phyloP scores from a whole-genome alignment of 768 basidiomycete species.

The Collybia mongolica region DNA sequence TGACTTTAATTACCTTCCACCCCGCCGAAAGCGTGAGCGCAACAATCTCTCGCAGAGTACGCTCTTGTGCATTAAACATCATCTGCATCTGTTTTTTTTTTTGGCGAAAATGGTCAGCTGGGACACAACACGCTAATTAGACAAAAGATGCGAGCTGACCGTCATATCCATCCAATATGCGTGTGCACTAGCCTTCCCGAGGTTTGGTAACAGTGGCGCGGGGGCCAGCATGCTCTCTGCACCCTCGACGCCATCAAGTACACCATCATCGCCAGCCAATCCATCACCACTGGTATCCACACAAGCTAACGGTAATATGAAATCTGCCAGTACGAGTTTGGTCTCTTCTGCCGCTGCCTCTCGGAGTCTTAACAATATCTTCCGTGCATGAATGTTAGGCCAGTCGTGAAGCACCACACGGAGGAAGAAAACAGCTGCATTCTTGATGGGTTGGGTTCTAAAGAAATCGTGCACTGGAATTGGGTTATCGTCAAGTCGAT shows the following conservation, averaged over 20 bases:
- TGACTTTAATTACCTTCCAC: slow-evolving; percentile 59
- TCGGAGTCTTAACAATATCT: slow-evolving; percentile 42
- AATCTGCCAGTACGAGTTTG: slow-evolving; percentile 68
- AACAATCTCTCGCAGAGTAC: slow-evolving; percentile 64
- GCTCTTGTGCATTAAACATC: slow-evolving; percentile 67
- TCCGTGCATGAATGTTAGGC: slow-evolving; percentile 58
- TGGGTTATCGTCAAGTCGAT: not conserved
- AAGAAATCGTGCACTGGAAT: slow-evolving; percentile 73
- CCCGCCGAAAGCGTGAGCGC: slow-evolving; percentile 54
- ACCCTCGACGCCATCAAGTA: slow-evolving; percentile 44
- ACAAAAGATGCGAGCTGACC: slow-evolving; percentile 30
- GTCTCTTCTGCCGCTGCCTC: slow-evolving; percentile 52
- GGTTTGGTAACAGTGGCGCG: slow-evolving; percentile 66
- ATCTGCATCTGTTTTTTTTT: slow-evolving; percentile 75
- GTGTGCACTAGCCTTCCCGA: slow-evolving; percentile 70
- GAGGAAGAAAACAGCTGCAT: slow-evolving; percentile 66
- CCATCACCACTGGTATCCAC: slow-evolving; percentile 41
- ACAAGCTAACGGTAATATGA: slow-evolving; percentile 68
- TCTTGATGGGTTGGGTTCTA: slow-evolving; percentile 50
- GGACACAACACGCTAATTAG: too few relatives aligned
- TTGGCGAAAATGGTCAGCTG: too few relatives aligned
- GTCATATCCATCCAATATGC: slow-evolving; percentile 73
- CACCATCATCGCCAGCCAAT: slow-evolving; percentile 11
- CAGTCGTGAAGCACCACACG: slow-evolving; percentile 78
- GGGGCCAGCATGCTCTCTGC: slow-evolving; percentile 53